These are phyloP conservation scores for Roridomyces roridus DNA, from an alignment of 768 basidiomycete species.

Conservation along the genomic window DNA sequence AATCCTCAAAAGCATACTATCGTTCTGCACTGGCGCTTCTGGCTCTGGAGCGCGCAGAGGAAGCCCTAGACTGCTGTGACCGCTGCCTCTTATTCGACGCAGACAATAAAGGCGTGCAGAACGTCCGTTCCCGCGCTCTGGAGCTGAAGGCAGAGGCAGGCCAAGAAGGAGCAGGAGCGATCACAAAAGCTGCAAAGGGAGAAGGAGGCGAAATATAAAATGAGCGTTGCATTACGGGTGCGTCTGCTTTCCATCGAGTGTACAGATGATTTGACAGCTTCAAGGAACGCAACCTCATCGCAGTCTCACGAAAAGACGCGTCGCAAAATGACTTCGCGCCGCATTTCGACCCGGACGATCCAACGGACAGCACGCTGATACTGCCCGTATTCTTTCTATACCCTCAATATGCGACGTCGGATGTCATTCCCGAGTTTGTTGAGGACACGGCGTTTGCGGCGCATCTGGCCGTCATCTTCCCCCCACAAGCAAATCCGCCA, in stretches of 20 bases:
- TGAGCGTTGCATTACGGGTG: slow-evolving; percentile 73
- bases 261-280: slow-evolving; percentile 9
- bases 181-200: slow-evolving; percentile 55
- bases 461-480: slow-evolving; percentile 85
- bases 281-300: slow-evolving; percentile 78
- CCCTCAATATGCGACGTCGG: slow-evolving; percentile 88
- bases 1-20: slow-evolving; percentile 84
- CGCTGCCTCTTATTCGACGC: slow-evolving; percentile 68
- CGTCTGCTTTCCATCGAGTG: slow-evolving; percentile 27
- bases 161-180: slow-evolving; percentile 56
- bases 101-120: slow-evolving; percentile 58
- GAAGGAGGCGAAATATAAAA: slow-evolving; percentile 54
- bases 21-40: slow-evolving; percentile 83
- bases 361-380: slow-evolving; percentile 64
- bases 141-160: slow-evolving; percentile 55
- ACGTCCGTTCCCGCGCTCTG: slow-evolving; percentile 52
- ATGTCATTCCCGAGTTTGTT: slow-evolving; percentile 84
- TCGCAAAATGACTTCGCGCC: slow-evolving; percentile 65
- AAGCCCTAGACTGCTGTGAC: slow-evolving; percentile 83
- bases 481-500: slow-evolving; percentile 66
- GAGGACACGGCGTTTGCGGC: slow-evolving; percentile 85
- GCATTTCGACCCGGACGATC: slow-evolving; percentile 70
- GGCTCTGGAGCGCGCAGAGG: slow-evolving; percentile 74
- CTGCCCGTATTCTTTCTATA: slow-evolving; percentile 94
- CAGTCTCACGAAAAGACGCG: slow-evolving; percentile 56